A percentile compares a stretch with the other conserved stretches of the same genome.
Conservation (phyloP, 129 eudicot genomes). For the Ambrosia trifida region DNA sequence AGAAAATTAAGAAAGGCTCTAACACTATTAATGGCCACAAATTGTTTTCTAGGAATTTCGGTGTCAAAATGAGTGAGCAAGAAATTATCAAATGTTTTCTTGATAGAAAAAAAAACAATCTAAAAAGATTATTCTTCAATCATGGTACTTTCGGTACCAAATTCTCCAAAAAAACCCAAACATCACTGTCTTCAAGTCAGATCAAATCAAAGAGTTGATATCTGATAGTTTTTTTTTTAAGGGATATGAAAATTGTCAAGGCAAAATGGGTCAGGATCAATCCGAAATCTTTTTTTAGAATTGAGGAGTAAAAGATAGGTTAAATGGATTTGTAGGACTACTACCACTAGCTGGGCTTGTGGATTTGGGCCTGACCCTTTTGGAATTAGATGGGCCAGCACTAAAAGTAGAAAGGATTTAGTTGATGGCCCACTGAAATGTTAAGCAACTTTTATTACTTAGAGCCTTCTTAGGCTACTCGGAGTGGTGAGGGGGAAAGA, state of each 20-base stretch:
- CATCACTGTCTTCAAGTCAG: background rate
- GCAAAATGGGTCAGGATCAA: too few species aligned
- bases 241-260: too few species aligned
- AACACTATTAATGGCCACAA: conserved; percentile 27
- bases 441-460: background rate
- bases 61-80: conserved; percentile 23
- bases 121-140: conserved; percentile 5
- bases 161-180: conserved; percentile 2
- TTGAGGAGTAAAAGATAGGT: too few species aligned
- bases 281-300: too few species aligned
- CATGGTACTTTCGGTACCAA: conserved; percentile 25
- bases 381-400: too few species aligned
- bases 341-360: too few species aligned
- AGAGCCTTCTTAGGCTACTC: too few species aligned
- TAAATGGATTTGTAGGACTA: too few species aligned
- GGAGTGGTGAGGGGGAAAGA: too few species aligned
- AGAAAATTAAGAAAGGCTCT: conserved; percentile 24
- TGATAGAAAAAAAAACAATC: background rate
- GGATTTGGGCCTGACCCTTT: too few species aligned
- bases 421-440: background rate
- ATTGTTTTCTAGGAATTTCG: conserved; percentile 10
- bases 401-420: too few species aligned
- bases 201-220: background rate
- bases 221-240: background rate
- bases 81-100: conserved; percentile 22